A percentile compares a stretch with the other conserved stretches of the same genome.
Conservation (phyloP, 257 asterid species). For the Solanum etuberosum region DNA sequence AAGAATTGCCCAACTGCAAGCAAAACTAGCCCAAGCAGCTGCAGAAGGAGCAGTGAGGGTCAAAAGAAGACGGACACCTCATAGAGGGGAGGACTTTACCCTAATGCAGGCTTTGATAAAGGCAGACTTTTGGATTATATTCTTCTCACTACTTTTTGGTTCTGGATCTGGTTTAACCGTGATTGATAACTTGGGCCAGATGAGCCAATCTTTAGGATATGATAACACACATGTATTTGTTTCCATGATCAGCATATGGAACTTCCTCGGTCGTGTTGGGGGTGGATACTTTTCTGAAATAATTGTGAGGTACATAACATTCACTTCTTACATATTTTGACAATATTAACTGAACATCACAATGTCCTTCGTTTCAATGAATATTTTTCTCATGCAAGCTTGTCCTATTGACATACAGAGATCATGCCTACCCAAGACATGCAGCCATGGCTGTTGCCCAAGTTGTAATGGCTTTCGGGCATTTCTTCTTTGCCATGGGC, state of each 20-base stretch:
- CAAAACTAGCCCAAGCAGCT: conserved; percentile 37
- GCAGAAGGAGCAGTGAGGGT: conserved; percentile 48
- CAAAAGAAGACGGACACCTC: conserved; percentile 40
- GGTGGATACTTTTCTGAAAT: conserved; percentile 47
- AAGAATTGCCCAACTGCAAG: conserved; percentile 32
- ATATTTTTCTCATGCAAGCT: conserved; percentile 1
- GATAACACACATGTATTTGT: conserved; percentile 41
- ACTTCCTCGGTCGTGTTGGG: conserved; percentile 47
- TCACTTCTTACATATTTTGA: background rate
- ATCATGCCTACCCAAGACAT: conserved; percentile 81
- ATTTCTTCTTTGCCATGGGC: conserved; percentile 78
- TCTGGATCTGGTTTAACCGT: conserved; percentile 51
- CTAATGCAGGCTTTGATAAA: conserved; percentile 37
- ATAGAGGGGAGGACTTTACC: conserved; percentile 47
- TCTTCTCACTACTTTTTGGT: conserved; percentile 38
- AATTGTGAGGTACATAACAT: conserved; percentile 25
- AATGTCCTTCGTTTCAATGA: background rate
- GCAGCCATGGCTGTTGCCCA: conserved; percentile 72
- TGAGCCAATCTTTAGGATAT: conserved; percentile 45
- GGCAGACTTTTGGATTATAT: conserved; percentile 45
- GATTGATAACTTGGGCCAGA: conserved; percentile 47
- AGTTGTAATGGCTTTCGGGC: conserved; percentile 70
- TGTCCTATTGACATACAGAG: conserved; percentile 30
- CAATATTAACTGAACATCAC: background rate
- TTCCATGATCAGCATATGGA: conserved; percentile 54